Evolutionary conservation across 2,329 filamentous ascomycete genomes (phyloP).

Genomic region (Pseudocercospora fijiensis): DNA sequence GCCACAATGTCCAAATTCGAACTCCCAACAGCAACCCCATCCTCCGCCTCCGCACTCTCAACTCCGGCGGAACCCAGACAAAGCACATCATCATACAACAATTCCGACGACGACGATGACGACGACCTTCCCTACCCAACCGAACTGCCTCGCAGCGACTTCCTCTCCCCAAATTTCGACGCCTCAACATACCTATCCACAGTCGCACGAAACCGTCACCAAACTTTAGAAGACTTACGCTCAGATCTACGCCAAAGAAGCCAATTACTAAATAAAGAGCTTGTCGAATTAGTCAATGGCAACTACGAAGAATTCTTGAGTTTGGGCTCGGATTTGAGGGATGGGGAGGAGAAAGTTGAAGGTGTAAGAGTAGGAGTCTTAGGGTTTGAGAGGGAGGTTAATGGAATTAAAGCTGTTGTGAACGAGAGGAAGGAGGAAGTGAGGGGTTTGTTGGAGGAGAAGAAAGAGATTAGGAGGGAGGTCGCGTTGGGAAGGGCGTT

Average conservation of each 20-base stretch:
- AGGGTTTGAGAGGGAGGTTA: slow-evolving; percentile 79
- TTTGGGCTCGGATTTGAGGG: slow-evolving; percentile 75
- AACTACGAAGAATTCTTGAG: slow-evolving; percentile 92
- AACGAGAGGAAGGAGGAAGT: slow-evolving; percentile 64
- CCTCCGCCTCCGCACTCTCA: slow-evolving; percentile 35
- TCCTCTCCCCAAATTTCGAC: slow-evolving; percentile 74
- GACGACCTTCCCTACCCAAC: slow-evolving; percentile 80
- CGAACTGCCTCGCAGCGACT: slow-evolving; percentile 78
- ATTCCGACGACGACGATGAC: slow-evolving; percentile 14
- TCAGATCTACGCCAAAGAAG: slow-evolving; percentile 79
- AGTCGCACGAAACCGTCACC: slow-evolving; percentile 74
- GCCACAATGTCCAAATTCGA: slow-evolving; percentile 52
- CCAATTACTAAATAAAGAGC: slow-evolving; percentile 75
- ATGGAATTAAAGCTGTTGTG: slow-evolving; percentile 68
- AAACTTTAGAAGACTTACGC: slow-evolving; percentile 91
- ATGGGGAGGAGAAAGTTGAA: slow-evolving; percentile 88
- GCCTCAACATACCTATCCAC: slow-evolving; percentile 80
- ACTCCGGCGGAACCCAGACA: slow-evolving; percentile 47
- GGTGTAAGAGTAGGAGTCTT: slow-evolving; percentile 84
- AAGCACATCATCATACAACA: slow-evolving; percentile 60
- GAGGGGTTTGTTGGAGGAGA: slow-evolving; percentile 61
- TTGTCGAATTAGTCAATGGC: slow-evolving; percentile 90
- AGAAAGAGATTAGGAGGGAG: slow-evolving; percentile 61
- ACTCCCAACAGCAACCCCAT: slow-evolving; percentile 36
- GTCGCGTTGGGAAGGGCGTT: slow-evolving; percentile 63